Evolutionary conservation across 495 filamentous ascomycete species (phyloP), one percentile per base, ranked within the genome.

Genomic region (Xylaria grammica): DNA sequence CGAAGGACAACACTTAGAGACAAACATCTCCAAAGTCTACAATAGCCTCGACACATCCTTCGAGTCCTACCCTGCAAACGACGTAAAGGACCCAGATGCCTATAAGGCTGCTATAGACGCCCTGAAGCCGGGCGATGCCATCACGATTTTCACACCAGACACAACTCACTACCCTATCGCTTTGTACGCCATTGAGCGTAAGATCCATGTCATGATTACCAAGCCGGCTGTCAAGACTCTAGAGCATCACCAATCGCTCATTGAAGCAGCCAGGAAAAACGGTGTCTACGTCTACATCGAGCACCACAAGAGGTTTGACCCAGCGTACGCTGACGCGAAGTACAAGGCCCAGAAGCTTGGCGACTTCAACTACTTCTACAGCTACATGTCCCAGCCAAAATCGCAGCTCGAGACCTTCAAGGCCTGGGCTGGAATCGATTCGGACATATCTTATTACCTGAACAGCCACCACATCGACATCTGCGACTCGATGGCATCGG

Each of bases 321-420:
- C 93, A 0, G 92, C 91, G 0, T 97, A 97, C 81, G 84, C 90
- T 5, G 94, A 97, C 72, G 94, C 94, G 1, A 79, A 81, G n/a
- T 87, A 87, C 71, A 87, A 89, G 64, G 92, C 94, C 0, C 77
- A 82, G 69, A 84, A 76, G 27, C 78, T 97, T 6, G 94, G 94
- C 53, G 91, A 97, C 75, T 97, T 97, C 85, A 97, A 96, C 78
- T 97, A 97, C 82, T 97, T 97, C 78, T 97, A 97, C 81, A 90
- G 86, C 66, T 97, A 97, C 81, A 97, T 97, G 94, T 90, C 86
- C 54, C 94, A 97, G 82, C 94, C 94, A 24, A 97, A 97, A 74
- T 88, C 77, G 20, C 94, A 97, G 78, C 83, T 97, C 6, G 91
- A 96, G 79, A 97, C 94, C 0, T 97, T 97, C 88, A 95, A 93